phyloP scores from a whole-genome alignment of 2,329 filamentous ascomycete genomes.

The Ophiocordyceps camponoti-leonardi region DNA sequence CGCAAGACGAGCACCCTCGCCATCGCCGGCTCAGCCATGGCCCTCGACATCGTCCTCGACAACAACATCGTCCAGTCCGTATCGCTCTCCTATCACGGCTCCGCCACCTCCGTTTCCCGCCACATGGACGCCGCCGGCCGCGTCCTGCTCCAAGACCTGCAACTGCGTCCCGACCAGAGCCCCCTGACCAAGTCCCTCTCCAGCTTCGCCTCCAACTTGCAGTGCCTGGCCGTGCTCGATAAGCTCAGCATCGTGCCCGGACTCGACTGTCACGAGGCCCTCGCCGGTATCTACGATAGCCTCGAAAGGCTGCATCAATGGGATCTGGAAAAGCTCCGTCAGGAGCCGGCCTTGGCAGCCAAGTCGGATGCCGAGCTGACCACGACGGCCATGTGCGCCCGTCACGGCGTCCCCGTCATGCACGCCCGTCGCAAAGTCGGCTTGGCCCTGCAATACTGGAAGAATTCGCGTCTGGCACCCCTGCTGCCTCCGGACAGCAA shows the following conservation, averaged over 20 bases:
- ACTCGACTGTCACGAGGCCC: slow-evolving; percentile 61
- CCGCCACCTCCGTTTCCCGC: slow-evolving; percentile 37
- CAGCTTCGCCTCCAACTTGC: slow-evolving; percentile 53
- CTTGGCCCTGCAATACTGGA: slow-evolving; percentile 64
- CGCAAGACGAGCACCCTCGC: slow-evolving; percentile 37
- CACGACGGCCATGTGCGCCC: slow-evolving; percentile 47
- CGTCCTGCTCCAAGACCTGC: slow-evolving; percentile 49
- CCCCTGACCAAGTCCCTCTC: slow-evolving; percentile 55
- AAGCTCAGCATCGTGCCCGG: slow-evolving; percentile 50
- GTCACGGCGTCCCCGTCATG: slow-evolving; percentile 54
- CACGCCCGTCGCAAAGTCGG: slow-evolving; percentile 52
- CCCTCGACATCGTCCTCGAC: slow-evolving; percentile 42
- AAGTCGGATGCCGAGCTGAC: slow-evolving; percentile 32
- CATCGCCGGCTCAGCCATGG: slow-evolving; percentile 43
- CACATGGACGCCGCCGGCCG: slow-evolving; percentile 44
- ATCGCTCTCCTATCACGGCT: slow-evolving; percentile 44
- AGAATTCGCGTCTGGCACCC: slow-evolving; percentile 34
- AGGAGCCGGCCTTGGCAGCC: slow-evolving; percentile 25
- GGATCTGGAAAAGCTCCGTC: slow-evolving; percentile 43
- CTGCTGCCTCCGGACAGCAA: slow-evolving; percentile 17
- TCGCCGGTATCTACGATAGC: slow-evolving; percentile 56
- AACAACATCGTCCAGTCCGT: slow-evolving; percentile 47
- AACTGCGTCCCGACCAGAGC: slow-evolving; percentile 38
- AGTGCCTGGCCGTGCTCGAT: slow-evolving; percentile 51
- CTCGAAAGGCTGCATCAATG: slow-evolving; percentile 52